phyloP scores from a whole-genome alignment of 768 basidiomycete species.

The Trametes elegans region DNA sequence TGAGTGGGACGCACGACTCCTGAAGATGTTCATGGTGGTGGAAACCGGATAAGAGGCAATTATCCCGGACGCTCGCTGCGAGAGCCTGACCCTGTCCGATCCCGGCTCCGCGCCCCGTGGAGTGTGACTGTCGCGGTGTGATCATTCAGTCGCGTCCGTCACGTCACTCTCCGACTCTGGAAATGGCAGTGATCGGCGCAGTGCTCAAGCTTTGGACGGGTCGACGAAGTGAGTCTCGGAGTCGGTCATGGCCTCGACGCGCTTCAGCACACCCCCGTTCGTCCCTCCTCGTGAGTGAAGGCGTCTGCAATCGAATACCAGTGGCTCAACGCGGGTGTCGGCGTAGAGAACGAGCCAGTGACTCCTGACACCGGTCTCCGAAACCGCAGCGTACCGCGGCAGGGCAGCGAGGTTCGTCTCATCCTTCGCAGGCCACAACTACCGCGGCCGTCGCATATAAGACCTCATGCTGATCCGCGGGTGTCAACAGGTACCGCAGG shows the following conservation, averaged over 20 bases:
- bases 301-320: no score
- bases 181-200: background rate
- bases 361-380: conserved; percentile 20
- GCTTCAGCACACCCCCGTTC: conserved; percentile 3
- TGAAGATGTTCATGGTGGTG: conserved; percentile 78
- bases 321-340: background rate
- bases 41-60: conserved; percentile 10
- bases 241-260: conserved; percentile 15
- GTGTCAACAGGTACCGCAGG: background rate
- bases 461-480: background rate
- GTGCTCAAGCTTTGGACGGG: background rate
- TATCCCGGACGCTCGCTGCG: background rate
- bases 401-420: conserved; percentile 8
- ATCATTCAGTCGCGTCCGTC: conserved; percentile 18
- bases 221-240: no score
- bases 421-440: no score
- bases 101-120: conserved; percentile 9
- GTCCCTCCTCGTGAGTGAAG: background rate
- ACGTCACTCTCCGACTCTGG: conserved; percentile 8
- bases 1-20: conserved; percentile 57
- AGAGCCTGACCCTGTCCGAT: background rate
- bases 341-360: conserved; percentile 8
- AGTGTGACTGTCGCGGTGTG: conserved; percentile 19
- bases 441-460: no score
- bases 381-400: conserved; percentile 7